phyloP scores from a whole-genome alignment of 106 monocot species.

The Dendrobium officinale region DNA sequence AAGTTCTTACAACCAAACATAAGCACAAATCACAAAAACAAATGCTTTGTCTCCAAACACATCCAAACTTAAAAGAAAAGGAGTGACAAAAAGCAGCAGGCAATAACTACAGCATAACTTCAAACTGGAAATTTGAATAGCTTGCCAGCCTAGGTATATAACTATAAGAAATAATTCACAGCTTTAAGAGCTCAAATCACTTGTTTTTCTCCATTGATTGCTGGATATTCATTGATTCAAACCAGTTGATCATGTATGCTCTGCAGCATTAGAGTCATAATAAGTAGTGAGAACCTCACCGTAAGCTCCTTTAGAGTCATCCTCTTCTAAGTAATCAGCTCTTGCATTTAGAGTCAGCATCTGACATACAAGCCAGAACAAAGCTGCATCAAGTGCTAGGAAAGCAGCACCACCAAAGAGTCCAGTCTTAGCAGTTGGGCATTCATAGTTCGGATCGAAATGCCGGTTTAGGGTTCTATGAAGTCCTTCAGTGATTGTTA shows the following conservation, averaged over 20 bases:
- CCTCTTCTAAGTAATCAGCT: slow-evolving; percentile 75
- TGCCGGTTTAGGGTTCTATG: slow-evolving; percentile 46
- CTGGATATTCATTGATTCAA: too few relatives aligned
- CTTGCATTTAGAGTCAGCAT: slow-evolving; percentile 79
- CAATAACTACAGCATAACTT: too few relatives aligned
- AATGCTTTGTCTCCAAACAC: too few relatives aligned
- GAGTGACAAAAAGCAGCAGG: too few relatives aligned
- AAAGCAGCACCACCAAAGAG: slow-evolving; percentile 88
- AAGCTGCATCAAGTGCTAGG: slow-evolving; percentile 67
- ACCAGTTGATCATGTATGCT: background rate
- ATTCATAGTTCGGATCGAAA: slow-evolving; percentile 23
- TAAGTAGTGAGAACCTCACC: slow-evolving; percentile 58
- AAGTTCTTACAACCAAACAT: too few relatives aligned
- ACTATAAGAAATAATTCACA: too few relatives aligned
- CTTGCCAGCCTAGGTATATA: too few relatives aligned
- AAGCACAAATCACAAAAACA: too few relatives aligned
- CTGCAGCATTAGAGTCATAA: slow-evolving; percentile 16
- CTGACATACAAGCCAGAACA: slow-evolving; percentile 89
- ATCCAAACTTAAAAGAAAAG: too few relatives aligned
- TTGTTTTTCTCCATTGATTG: too few relatives aligned
- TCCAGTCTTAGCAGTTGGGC: slow-evolving; percentile 90
- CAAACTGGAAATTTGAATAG: too few relatives aligned
- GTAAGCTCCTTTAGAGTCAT: slow-evolving; percentile 70
- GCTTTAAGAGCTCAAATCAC: too few relatives aligned
- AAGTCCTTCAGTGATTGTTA: slow-evolving; percentile 61